These are phyloP conservation scores for Quercus lobata DNA, from an alignment of 331 rosid species.

Conservation along the genomic window DNA sequence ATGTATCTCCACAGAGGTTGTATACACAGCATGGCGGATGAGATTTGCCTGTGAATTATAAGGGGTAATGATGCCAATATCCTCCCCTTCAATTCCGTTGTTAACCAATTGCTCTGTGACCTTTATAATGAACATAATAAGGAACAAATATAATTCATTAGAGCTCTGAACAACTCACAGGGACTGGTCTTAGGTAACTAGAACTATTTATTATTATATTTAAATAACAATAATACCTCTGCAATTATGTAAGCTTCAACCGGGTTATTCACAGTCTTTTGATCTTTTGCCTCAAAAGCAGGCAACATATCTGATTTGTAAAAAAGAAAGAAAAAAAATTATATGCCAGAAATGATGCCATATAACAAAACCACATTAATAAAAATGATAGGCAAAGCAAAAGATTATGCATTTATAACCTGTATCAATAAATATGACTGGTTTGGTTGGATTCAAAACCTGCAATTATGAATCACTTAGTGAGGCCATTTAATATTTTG, in stretches of 20 bases:
- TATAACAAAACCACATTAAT: not conserved
- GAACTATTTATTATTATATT: not conserved
- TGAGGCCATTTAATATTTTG: not conserved
- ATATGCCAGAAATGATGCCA: constrained; percentile 4
- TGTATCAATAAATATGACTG: constrained; percentile 86
- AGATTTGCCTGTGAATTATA: constrained; percentile 94
- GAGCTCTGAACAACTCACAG: not conserved
- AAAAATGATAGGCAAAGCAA: constrained; percentile 14
- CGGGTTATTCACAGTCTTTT: constrained; percentile 66
- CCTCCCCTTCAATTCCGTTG: constrained; percentile 64
- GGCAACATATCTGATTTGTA: constrained; percentile 58
- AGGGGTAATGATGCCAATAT: constrained; percentile 89
- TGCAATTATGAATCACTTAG: constrained; percentile 33
- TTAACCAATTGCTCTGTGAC: constrained; percentile 56
- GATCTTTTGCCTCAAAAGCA: constrained; percentile 79
- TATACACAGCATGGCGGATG: constrained; percentile 42
- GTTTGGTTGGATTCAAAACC: constrained; percentile 72
- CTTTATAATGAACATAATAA: constrained; percentile 35
- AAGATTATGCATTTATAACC: constrained; percentile 37
- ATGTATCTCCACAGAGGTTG: constrained; percentile 76
- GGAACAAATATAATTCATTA: not conserved
- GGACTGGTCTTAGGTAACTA: constrained; percentile 2
- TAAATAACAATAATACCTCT: constrained; percentile 47
- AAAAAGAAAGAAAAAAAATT: constrained; percentile 1
- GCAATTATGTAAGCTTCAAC: constrained; percentile 72